These are phyloP conservation scores for Vitis labrusca DNA, from an alignment of 164 flowering plant genomes.

Conservation along the genomic window DNA sequence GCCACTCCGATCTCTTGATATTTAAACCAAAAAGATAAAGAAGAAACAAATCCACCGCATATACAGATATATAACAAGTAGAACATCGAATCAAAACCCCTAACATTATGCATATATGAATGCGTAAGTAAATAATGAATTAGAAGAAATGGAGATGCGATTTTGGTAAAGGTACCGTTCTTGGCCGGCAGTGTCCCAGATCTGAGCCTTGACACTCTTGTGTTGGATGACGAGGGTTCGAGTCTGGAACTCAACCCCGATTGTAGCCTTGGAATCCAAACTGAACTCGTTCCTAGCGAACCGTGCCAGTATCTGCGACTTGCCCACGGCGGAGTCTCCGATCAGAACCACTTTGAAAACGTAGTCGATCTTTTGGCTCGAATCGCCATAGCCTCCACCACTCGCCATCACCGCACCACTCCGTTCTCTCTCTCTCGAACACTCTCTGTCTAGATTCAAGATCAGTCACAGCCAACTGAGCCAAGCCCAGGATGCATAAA, in stretches of 20 bases:
- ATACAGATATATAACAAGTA: background rate
- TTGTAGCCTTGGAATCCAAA: slow-evolving; percentile 78
- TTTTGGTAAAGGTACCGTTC: slow-evolving; percentile 43
- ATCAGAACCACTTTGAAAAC: slow-evolving; percentile 86
- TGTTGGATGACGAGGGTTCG: slow-evolving; percentile 67
- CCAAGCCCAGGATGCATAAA: background rate
- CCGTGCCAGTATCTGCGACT: slow-evolving; percentile 78
- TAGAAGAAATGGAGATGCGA: background rate
- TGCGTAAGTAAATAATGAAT: background rate
- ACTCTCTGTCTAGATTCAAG: background rate
- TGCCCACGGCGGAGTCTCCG: slow-evolving; percentile 89
- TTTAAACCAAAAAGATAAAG: too few species aligned
- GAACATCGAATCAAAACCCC: background rate
- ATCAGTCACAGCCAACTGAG: too few species aligned
- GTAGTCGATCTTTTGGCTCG: slow-evolving; percentile 72
- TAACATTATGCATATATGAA: too few species aligned
- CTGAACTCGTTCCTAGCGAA: slow-evolving; percentile 80
- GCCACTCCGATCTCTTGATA: background rate
- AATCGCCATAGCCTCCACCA: slow-evolving; percentile 51
- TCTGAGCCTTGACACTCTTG: slow-evolving; percentile 88
- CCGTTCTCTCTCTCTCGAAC: slow-evolving; percentile 4
- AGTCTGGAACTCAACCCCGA: slow-evolving; percentile 84
- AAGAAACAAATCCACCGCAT: background rate
- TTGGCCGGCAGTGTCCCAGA: slow-evolving; percentile 97
- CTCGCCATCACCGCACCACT: slow-evolving; percentile 29